These are phyloP conservation scores for Lichtheimia corymbifera DNA, from an alignment of 371 early-diverging fungal species.

Conservation along the genomic window DNA sequence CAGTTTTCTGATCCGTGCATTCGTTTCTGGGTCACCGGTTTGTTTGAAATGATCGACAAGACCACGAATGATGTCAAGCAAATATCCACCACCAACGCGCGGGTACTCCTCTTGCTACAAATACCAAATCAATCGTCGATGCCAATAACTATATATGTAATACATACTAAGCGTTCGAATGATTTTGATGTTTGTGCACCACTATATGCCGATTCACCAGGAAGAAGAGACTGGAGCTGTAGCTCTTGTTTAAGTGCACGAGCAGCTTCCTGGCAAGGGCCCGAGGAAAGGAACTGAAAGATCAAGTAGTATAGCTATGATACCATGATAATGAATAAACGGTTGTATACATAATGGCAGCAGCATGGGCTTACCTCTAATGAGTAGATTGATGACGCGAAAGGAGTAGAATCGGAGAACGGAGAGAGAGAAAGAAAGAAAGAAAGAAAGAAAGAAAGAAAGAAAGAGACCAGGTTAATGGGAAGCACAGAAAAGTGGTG, in stretches of 20 bases:
- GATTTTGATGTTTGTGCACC: not conserved
- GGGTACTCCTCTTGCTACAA: constrained; percentile 1
- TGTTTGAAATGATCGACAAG: not conserved
- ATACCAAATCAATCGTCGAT: not conserved
- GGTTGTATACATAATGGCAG: not conserved
- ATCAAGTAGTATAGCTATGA: constrained; percentile 64
- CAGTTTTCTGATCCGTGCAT: not conserved
- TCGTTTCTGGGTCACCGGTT: not conserved
- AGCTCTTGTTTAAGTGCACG: constrained; percentile 50
- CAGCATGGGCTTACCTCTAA: constrained; percentile 1
- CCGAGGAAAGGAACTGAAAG: constrained; percentile 56
- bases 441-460: not conserved
- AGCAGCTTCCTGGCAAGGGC: constrained; percentile 58
- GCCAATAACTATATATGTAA: not conserved
- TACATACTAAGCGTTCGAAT: not conserved
- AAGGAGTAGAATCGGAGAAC: not conserved
- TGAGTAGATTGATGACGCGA: constrained; percentile 7
- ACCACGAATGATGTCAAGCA: not conserved
- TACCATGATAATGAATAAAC: not conserved
- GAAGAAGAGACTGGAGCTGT: constrained; percentile 62
- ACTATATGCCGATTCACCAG: constrained; percentile 59
- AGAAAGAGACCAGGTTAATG: not conserved
- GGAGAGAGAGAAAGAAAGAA: not conserved
- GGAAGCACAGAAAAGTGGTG: not conserved
- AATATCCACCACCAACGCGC: not conserved